A percentile compares a stretch with the other conserved stretches of the same genome.
Evolutionary conservation across 1,139 yeast species (phyloP).

Genomic region (Petasospora fabianii): DNA sequence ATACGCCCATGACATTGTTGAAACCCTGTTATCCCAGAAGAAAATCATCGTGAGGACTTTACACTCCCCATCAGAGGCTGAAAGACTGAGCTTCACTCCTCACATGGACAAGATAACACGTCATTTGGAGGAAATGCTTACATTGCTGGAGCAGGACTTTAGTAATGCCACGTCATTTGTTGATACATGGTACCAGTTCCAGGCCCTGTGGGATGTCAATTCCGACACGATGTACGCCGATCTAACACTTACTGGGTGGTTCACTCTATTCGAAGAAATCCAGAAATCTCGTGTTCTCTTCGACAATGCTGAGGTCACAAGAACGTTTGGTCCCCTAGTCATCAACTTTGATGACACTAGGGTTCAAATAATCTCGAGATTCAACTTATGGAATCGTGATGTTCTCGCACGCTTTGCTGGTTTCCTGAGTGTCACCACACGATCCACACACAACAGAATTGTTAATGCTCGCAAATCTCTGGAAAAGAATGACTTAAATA

Average conservation of each 20-base stretch:
- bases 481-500: slow-evolving; percentile 34
- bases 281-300: slow-evolving; percentile 45
- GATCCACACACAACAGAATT: slow-evolving; percentile 29
- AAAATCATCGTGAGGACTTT: slow-evolving; percentile 13
- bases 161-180: slow-evolving; percentile 10
- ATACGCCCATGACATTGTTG: slow-evolving; percentile 30
- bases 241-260: slow-evolving; percentile 46
- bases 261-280: slow-evolving; percentile 42
- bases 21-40: slow-evolving; percentile 28
- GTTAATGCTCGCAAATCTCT: slow-evolving; percentile 30
- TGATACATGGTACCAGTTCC: slow-evolving; percentile 52
- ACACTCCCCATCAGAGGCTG: not conserved
- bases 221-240: slow-evolving; percentile 32
- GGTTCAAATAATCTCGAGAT: slow-evolving; percentile 49
- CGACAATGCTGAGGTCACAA: slow-evolving; percentile 45
- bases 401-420: slow-evolving; percentile 43
- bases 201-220: slow-evolving; percentile 56
- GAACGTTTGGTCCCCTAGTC: slow-evolving; percentile 39
- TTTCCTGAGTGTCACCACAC: slow-evolving; percentile 31
- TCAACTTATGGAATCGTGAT: slow-evolving; percentile 55
- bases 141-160: slow-evolving; percentile 17
- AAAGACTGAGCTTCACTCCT: slow-evolving; percentile 9
- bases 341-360: slow-evolving; percentile 52
- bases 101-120: slow-evolving; percentile 5
- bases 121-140: slow-evolving; percentile 7